Conservation (phyloP, 768 basidiomycete genomes). For the Leccinum sublutescens region DNA sequence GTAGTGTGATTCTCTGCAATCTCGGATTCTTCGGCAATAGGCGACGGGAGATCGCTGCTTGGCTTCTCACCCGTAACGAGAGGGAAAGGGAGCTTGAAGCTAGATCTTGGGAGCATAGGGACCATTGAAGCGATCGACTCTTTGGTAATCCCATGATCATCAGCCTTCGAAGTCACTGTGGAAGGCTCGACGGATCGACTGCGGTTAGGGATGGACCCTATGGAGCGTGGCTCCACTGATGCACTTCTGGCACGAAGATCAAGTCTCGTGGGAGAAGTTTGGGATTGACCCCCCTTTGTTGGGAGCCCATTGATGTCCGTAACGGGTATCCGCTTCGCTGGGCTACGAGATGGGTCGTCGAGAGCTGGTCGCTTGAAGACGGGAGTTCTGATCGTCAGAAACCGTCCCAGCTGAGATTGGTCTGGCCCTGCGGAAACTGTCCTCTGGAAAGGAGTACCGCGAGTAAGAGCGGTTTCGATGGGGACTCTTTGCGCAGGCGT, state of each 20-base stretch:
- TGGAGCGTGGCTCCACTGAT: constrained; percentile 37
- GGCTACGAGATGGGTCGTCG: constrained; percentile 38
- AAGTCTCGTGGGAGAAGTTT: constrained; percentile 18
- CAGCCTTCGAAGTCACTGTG: constrained; percentile 4
- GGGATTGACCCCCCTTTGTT: constrained; percentile 14
- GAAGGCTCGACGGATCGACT: constrained; percentile 33
- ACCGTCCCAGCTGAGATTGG: constrained; percentile 16
- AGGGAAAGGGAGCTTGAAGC: constrained; percentile 29
- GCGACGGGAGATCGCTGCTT: constrained; percentile 17
- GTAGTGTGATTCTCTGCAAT: neutral
- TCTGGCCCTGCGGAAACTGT: constrained; percentile 30
- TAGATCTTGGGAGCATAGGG: constrained; percentile 5
- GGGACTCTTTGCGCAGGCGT: constrained; percentile 69
- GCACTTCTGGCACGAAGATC: constrained; percentile 29
- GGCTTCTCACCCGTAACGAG: constrained; percentile 23
- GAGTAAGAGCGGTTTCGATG: constrained; percentile 48
- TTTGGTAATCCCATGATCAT: constrained; percentile 14
- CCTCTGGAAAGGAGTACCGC: constrained; percentile 51
- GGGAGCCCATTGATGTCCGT: constrained; percentile 27
- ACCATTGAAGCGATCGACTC: constrained; percentile 23
- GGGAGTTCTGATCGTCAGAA: constrained; percentile 20
- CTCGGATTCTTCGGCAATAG: constrained; percentile 37
- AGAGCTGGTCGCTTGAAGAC: constrained; percentile 43
- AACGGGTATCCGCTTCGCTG: constrained; percentile 34
- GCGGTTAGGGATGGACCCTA: constrained; percentile 13